phyloP scores from a whole-genome alignment of 2,329 filamentous ascomycete genomes.

The Plectosphaerella sp. region DNA sequence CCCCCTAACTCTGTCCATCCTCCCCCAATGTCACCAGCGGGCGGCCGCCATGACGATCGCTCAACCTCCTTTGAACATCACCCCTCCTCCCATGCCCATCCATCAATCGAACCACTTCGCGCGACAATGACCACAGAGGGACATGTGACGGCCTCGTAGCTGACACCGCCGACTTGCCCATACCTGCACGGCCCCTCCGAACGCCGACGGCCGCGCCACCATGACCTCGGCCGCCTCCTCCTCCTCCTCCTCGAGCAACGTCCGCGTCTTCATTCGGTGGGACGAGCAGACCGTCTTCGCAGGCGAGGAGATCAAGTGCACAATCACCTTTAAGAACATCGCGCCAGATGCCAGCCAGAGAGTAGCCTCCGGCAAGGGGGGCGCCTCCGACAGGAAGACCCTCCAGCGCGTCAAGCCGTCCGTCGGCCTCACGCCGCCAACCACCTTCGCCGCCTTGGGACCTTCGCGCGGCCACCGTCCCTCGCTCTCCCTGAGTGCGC shows the following conservation, averaged over 20 bases:
- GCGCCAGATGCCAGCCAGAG: slow-evolving; percentile 37
- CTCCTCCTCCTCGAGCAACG: slow-evolving; percentile 56
- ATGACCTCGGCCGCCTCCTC: slow-evolving; percentile 28
- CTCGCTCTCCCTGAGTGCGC: slow-evolving; percentile 59
- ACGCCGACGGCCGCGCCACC: no score
- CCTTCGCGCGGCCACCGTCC: slow-evolving; percentile 57
- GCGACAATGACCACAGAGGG: no score
- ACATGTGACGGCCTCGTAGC: no score
- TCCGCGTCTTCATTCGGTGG: slow-evolving; percentile 95
- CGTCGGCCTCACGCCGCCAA: slow-evolving; percentile 41
- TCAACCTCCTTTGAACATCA: no score
- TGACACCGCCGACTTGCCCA: no score
- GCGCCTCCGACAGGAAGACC: slow-evolving; percentile 30
- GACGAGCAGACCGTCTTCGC: slow-evolving; percentile 92
- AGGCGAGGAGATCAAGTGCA: slow-evolving; percentile 92
- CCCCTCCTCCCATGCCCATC: no score
- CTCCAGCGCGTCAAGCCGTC: slow-evolving; percentile 37
- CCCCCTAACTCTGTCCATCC: no score
- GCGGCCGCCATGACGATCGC: no score
- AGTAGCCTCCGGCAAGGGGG: slow-evolving; percentile 6
- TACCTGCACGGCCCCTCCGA: no score
- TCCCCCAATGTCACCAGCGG: no score
- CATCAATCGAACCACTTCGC: no score
- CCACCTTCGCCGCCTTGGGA: slow-evolving; percentile 22
- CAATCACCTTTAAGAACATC: slow-evolving; percentile 93